A percentile compares a stretch with the other conserved stretches of the same genome.
Evolutionary conservation across 2,329 filamentous ascomycete genomes (phyloP).

Genomic region (Penicillium sp.): DNA sequence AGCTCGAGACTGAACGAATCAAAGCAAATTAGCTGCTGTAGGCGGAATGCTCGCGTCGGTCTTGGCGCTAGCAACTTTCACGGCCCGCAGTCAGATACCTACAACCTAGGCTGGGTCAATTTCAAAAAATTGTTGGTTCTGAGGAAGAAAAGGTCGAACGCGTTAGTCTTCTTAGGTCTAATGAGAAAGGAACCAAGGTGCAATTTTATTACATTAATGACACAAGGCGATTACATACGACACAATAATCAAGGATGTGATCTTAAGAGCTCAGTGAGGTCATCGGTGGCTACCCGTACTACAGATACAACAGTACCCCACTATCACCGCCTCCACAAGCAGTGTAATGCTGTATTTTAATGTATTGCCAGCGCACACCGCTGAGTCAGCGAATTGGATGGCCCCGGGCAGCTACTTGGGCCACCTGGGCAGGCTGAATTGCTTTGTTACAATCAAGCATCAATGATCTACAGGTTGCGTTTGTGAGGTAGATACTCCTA

Average conservation of each 20-base stretch:
- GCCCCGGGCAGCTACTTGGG: not conserved
- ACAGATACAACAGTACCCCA: conserved; percentile 4
- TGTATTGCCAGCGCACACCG: not conserved
- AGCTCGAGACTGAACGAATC: conserved; percentile 1
- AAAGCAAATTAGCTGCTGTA: conserved; percentile 12
- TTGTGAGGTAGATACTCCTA: not conserved
- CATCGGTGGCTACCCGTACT: conserved; percentile 17
- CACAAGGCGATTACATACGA: conserved; percentile 1
- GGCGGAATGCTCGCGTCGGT: conserved; percentile 20
- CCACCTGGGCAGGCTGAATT: conserved; percentile 1
- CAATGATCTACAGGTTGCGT: not conserved
- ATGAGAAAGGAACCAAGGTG: not conserved
- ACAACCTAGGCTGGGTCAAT: not conserved
- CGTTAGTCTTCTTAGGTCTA: not conserved
- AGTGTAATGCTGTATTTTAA: not conserved
- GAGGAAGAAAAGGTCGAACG: conserved; percentile 1
- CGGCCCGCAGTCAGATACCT: conserved; percentile 15
- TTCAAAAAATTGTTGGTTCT: not conserved
- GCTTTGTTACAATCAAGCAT: conserved; percentile 1
- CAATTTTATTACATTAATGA: not conserved
- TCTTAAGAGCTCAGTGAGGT: conserved; percentile 19
- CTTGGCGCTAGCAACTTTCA: conserved; percentile 19
- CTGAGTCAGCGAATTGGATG: conserved; percentile 10
- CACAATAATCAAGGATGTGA: conserved; percentile 6
- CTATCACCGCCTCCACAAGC: too few species aligned